Base-by-base conservation (phyloP, 495 filamentous ascomycete species). In the Podospora australis region DNA sequence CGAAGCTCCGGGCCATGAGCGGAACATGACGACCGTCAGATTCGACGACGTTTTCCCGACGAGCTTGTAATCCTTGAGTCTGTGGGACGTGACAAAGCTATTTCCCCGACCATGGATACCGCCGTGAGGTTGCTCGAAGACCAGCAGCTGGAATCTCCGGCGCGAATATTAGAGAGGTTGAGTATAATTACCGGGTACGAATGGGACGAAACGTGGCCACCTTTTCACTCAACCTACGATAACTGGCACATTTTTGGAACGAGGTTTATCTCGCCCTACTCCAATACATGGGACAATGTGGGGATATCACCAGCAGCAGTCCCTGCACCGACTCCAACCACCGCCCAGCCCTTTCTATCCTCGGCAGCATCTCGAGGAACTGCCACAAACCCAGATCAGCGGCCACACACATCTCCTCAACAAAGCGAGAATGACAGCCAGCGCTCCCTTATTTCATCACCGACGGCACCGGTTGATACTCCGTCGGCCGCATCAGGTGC, bases 221-320 rank as follows among this genome's bases (percentile, higher is more conserved):
- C 84, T n/a, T 82, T 85, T 57, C 86, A 88, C 66, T 86, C 86
- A n/a, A 85, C 78, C 51, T 90, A 90, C 64, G 83, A 84, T 56
- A 85, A 85, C 66, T 90, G 86, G 72, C 70, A 76, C 44, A 56
- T 74, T 40, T 73, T 63, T 43, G 72, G 72, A 48, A 70, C 70
- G 22, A 64, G 70, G 39, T 72, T 71, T 39, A 61, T 73, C 52
- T 70, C 70, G 53, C 66, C 69, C 4, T 64, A 62, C 38, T 63
- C 67, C 23, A 64, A 60, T 22, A 49, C 52, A 16, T n/a, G n/a
- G n/a, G n/a, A n/a, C n/a, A n/a, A n/a, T n/a, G n/a, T n/a, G n/a
- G n/a, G n/a, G n/a, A n/a, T n/a, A n/a, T n/a, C n/a, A n/a, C n/a
- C n/a, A n/a, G 48, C 58, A 13, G 56, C 52, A 32, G 59, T 54